phyloP scores from a whole-genome alignment of 805 yeast species.

The Yarrowia divulgata region DNA sequence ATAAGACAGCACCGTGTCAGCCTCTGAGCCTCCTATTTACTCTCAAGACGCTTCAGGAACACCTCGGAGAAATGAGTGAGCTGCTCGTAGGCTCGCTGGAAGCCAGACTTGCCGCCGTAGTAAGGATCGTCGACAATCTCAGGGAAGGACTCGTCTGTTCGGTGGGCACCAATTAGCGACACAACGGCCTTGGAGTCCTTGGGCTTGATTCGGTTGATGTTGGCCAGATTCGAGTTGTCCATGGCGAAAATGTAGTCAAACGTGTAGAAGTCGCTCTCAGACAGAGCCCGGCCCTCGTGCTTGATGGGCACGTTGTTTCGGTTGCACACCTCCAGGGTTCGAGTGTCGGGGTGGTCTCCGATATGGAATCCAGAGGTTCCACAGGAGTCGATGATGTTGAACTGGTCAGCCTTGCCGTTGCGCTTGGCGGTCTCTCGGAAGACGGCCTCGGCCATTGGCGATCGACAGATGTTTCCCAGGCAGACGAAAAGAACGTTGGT shows the following conservation, averaged over 20 bases:
- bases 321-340: slow-evolving; percentile 73
- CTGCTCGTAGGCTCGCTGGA: slow-evolving; percentile 79
- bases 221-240: slow-evolving; percentile 44
- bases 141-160: slow-evolving; percentile 58
- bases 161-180: slow-evolving; percentile 82
- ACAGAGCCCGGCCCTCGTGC: slow-evolving; percentile 79
- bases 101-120: slow-evolving; percentile 86
- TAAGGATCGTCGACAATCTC: slow-evolving; percentile 87
- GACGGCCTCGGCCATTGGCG: slow-evolving; percentile 98
- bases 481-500: slow-evolving; percentile 37
- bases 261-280: slow-evolving; percentile 66
- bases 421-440: slow-evolving; percentile 69
- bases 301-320: slow-evolving; percentile 75
- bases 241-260: slow-evolving; percentile 68
- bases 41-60: slow-evolving; percentile 56
- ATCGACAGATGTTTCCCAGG: slow-evolving; percentile 64
- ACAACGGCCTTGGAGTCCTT: slow-evolving; percentile 58
- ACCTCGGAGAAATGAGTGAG: slow-evolving; percentile 75
- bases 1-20: no score
- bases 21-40: neutral
- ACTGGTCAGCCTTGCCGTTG: slow-evolving; percentile 54
- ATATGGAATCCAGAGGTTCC: slow-evolving; percentile 87
- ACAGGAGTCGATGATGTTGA: slow-evolving; percentile 76
- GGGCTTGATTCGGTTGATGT: slow-evolving; percentile 57
- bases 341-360: slow-evolving; percentile 81